Evolutionary conservation across 179 eudicot species (phyloP), one percentile per base, ranked within the genome.

Genomic region (Spergularia azorica): DNA sequence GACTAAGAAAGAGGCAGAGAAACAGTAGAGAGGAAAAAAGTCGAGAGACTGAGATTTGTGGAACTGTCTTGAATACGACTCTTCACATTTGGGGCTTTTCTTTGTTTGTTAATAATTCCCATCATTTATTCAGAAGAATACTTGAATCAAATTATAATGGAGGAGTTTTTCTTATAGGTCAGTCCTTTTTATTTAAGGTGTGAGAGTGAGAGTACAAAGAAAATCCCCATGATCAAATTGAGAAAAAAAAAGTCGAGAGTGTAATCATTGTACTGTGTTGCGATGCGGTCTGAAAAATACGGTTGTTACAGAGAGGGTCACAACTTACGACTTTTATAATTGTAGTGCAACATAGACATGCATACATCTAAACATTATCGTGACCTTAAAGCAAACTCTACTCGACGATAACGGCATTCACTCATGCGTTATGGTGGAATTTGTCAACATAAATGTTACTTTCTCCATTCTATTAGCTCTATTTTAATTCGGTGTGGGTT

Each of bases 51-150:
- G 64, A 67, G 69, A 50, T 73, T 79, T 83, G 84, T 81, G 85
- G 86, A 80, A 79, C 87, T 83, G 87, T 82, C 41, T 60, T 84
- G 90, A 89, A 76, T 76, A 72, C 52, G 90, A 87, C 92, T 79
- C 55, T 62, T 83, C 92, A 88, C 12, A 46, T 58, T 79, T 77
- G 70, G 70, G 70, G 70, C 65, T 26, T 54, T 65, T 65, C 10
- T 69, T 54, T 36, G 39, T 36, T 36, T 36, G 4, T 2, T 36
- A 36, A 52, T 16, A 60, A 71, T 63, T 77, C 52, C 50, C 50
- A 46, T 36, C 39, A 36, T 36, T 36, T 36, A 36, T 46, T 6
- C 50, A 46, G 9, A 46, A 46, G 7, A 26, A 63, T 1, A 64
- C 36, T 38, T 26, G 51, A 67, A 43, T 67, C 11, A 36, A 14